A percentile compares a stretch with the other conserved stretches of the same genome.
phyloP scores from a whole-genome alignment of 129 eudicot genomes.

The Helianthus annuus region HanXRQr2.0-SUNRISE NC_035435.2:155469064-155469563 shows the following conservation, averaged over 20 bases:
- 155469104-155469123: no score
- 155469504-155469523: neutral
- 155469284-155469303: slow-evolving; percentile 5
- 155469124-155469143: neutral
- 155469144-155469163: neutral
- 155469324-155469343: slow-evolving; percentile 3
- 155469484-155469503: no score
- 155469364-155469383: neutral
- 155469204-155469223: neutral
- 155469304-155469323: slow-evolving; percentile 8
- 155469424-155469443: no score
- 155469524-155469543: no score
- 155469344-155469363: neutral
- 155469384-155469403: no score
- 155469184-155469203: no score
- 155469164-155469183: neutral
- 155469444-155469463: no score
- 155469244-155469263: slow-evolving; percentile 8
- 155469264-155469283: slow-evolving; percentile 18
- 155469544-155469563: no score
- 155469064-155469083: no score
- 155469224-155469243: slow-evolving; percentile 9
- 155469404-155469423: no score
- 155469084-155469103: no score
- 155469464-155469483: no score